Evolutionary conservation across 768 basidiomycete species (phyloP), one percentile per base, ranked within the genome.

Genomic region (Coprinopsis cinerea): DNA sequence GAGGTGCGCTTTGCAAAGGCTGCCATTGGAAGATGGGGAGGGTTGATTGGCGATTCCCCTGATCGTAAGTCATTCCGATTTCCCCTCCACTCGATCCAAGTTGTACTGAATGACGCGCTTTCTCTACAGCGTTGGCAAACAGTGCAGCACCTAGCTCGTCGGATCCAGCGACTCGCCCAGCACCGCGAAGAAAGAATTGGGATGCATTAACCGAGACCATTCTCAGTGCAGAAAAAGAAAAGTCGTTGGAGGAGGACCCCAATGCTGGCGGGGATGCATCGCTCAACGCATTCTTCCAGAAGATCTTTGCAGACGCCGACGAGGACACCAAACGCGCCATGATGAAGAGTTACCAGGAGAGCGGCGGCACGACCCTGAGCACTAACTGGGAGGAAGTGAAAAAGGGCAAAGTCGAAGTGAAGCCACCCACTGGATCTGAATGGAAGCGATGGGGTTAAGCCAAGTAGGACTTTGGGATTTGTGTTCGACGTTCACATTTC

Each of bases 261-360:
- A 97, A 96, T 64, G 83, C 85, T 15, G 89, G 89, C 20, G 94
- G 94, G 18, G 93, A 96, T 64, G 77, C 72, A 51, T 81, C 88
- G 4, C 77, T 96, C 51, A 95, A 97, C 66, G 60, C 74, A 24
- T 90, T 95, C 71, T 94, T 94, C 81, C 87, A 89, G 61, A 88
- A 90, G 70, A 81, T 99, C 54, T 99, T 87, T 60, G 75, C 78
- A 4, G 89, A 88, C 63, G 88, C 94, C 22, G 92, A 96, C 57
- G 89, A 92, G 0, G 90, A 99, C 59, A 91, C 94, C 13, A 82
- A 76, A 59, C 79, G 84, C 30, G 96, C 96, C 2, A 99, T 99
- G 93, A 83, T 97, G 83, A 99, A 99, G 78, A 94, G 91, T 62
- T 97, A 90, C 65, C 75, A 77, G 53, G 95, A 99, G 72, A 92